These are phyloP conservation scores for Macrolepiota dolichaula DNA, from an alignment of 768 basidiomycete genomes.

Conservation along the genomic window DNA sequence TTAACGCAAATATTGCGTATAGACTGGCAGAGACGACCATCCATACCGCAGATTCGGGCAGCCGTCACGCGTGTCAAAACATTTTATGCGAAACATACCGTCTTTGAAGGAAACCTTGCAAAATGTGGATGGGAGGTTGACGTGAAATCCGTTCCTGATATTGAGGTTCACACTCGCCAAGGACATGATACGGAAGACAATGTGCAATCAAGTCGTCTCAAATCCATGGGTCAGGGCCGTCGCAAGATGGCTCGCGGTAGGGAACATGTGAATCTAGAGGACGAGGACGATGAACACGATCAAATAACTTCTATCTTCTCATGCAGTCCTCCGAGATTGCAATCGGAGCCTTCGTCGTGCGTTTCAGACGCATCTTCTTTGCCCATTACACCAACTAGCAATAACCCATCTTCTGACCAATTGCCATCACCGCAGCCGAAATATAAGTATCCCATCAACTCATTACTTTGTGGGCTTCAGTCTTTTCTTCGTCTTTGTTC, in stretches of 20 bases:
- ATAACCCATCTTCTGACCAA: not conserved
- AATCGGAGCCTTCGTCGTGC: conserved; percentile 17
- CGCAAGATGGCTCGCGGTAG: too few species aligned
- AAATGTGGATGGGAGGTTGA: conserved; percentile 77
- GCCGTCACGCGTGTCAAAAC: conserved; percentile 53
- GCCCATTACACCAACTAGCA: conserved; percentile 19
- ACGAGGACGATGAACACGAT: conserved; percentile 13
- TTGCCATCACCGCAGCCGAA: not conserved
- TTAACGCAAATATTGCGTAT: conserved; percentile 71
- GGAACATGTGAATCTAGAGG: too few species aligned
- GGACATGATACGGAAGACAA: not conserved
- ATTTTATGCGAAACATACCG: conserved; percentile 72
- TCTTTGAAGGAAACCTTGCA: conserved; percentile 81
- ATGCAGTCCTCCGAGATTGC: conserved; percentile 11
- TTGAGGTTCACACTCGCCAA: conserved; percentile 14
- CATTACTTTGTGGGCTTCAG: not conserved
- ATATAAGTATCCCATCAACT: not conserved
- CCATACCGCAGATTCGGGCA: conserved; percentile 49
- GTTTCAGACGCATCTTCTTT: conserved; percentile 16
- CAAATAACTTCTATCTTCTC: not conserved
- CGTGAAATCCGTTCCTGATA: conserved; percentile 15
- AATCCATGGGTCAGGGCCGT: not conserved
- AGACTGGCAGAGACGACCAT: conserved; percentile 59
- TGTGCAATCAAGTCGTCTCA: not conserved
- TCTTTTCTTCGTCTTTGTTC: conserved; percentile 4